A percentile compares a stretch with the other conserved stretches of the same genome.
Evolutionary conservation across 2,329 filamentous ascomycete species (phyloP).

Genomic region (Penicillium concentricum): DNA sequence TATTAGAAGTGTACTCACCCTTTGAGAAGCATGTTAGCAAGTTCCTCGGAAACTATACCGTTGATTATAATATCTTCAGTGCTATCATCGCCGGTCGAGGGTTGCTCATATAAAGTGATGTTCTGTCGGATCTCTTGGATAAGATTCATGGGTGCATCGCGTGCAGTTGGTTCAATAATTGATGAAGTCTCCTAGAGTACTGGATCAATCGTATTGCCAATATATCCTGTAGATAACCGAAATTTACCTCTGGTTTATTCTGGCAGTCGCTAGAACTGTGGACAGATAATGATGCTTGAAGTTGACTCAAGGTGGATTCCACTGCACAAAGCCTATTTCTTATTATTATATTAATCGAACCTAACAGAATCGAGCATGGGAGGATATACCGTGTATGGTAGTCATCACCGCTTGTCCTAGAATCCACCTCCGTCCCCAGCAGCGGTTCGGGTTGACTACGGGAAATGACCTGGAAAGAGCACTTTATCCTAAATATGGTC

Average conservation of each 20-base stretch:
- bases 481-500: neutral
- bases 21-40: neutral
- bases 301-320: neutral
- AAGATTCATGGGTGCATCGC: constrained; percentile 18
- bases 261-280: neutral
- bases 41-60: neutral
- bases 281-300: neutral
- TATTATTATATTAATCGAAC: neutral
- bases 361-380: accelerated
- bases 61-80: neutral
- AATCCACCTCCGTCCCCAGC: neutral
- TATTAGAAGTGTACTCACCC: neutral
- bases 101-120: constrained; percentile 6
- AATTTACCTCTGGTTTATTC: neutral
- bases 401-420: neutral
- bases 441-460: neutral
- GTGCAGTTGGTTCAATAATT: constrained; percentile 11
- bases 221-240: neutral
- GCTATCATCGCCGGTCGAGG: neutral
- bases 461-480: neutral
- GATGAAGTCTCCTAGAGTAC: constrained; percentile 1
- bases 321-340: neutral
- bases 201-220: neutral
- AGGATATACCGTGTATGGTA: neutral
- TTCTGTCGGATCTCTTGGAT: constrained; percentile 18